Conservation (phyloP, 768 basidiomycete genomes). For the Kwoniella botswanensis region DNA sequence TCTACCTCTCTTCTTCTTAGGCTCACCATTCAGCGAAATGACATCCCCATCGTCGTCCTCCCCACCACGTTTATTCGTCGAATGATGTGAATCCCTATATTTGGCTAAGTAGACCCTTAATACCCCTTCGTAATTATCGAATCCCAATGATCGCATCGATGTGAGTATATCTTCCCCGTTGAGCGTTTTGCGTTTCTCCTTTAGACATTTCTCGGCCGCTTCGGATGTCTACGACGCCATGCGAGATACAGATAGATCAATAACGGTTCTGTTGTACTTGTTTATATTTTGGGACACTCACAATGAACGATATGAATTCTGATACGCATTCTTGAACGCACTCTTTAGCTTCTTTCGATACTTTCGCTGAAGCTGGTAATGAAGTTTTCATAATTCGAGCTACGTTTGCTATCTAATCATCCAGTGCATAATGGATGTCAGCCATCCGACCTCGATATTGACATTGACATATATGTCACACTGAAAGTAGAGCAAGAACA, state of each 20-base stretch:
- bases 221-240: slow-evolving; percentile 69
- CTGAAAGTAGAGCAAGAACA: not conserved
- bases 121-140: slow-evolving; percentile 92
- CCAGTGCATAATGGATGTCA: too few relatives aligned
- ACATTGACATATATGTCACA: too few relatives aligned
- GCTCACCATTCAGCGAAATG: not conserved
- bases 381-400: slow-evolving; percentile 94
- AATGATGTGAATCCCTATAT: slow-evolving; percentile 66
- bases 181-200: slow-evolving; percentile 97
- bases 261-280: too few relatives aligned
- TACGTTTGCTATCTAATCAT: slow-evolving; percentile 88
- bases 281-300: slow-evolving; percentile 30
- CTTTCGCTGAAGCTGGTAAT: slow-evolving; percentile 88
- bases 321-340: slow-evolving; percentile 98
- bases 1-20: slow-evolving; percentile 23
- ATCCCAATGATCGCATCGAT: slow-evolving; percentile 90
- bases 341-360: slow-evolving; percentile 97
- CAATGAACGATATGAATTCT: slow-evolving; percentile 96
- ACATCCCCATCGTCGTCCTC: slow-evolving; percentile 11
- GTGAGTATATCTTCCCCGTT: slow-evolving; percentile 96
- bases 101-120: slow-evolving; percentile 91
- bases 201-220: slow-evolving; percentile 89
- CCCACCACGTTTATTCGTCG: not conserved
- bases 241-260: too few relatives aligned
- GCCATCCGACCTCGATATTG: slow-evolving; percentile 1